Evolutionary conservation across 306 rosid species (phyloP).

Genomic region (Quercus variabilis): DNA sequence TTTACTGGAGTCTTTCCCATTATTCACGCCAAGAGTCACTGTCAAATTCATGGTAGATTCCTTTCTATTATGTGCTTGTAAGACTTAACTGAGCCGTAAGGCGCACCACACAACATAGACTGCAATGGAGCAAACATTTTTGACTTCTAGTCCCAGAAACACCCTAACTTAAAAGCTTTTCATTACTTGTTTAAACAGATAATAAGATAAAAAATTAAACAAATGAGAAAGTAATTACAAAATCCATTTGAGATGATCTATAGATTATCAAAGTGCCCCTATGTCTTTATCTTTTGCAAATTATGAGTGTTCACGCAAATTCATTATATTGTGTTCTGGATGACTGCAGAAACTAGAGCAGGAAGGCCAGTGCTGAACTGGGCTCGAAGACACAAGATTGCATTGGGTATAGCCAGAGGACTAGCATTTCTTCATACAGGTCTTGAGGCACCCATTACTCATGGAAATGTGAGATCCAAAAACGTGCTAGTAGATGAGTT

Average conservation of each 20-base stretch:
- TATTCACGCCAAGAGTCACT: background rate
- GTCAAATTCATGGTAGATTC: background rate
- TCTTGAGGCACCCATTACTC: conserved; percentile 80
- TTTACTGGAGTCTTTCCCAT: background rate
- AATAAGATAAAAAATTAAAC: background rate
- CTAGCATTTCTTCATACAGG: conserved; percentile 88
- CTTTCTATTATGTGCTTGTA: background rate
- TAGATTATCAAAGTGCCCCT: background rate
- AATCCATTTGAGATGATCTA: background rate
- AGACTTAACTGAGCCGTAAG: background rate
- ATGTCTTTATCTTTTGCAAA: background rate
- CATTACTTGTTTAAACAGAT: background rate
- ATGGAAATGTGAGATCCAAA: conserved; percentile 82
- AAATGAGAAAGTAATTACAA: background rate
- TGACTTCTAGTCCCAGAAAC: background rate
- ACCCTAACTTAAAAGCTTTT: background rate
- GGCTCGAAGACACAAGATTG: conserved; percentile 95
- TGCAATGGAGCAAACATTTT: background rate
- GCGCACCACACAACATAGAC: background rate
- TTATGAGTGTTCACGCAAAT: background rate
- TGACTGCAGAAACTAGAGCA: conserved; percentile 61
- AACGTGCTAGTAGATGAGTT: conserved; percentile 88
- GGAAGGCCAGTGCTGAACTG: conserved; percentile 93
- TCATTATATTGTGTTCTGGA: conserved; percentile 19
- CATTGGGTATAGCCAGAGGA: conserved; percentile 84